A percentile compares a stretch with the other conserved stretches of the same genome.
These are phyloP conservation scores for Creolimax fragrantissima DNA, from an alignment of 78 protist species.

Conservation along the genomic window DNA sequence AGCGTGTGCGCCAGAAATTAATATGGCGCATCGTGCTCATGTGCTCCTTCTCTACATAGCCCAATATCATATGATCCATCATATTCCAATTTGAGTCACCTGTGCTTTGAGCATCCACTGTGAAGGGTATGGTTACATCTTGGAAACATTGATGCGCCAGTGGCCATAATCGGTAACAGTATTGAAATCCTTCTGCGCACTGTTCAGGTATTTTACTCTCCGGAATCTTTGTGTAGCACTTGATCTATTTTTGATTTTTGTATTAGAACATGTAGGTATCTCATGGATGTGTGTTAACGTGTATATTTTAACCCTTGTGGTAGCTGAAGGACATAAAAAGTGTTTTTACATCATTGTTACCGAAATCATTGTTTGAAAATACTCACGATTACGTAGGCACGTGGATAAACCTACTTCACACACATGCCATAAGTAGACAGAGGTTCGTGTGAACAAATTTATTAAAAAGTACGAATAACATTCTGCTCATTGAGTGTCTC, in stretches of 20 bases:
- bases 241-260: not conserved
- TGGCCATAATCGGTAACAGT: not conserved
- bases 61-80: not conserved
- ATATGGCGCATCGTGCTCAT: not conserved
- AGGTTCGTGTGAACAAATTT: too few relatives aligned
- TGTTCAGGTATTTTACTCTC: not conserved
- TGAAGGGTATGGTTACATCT: not conserved
- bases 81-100: slow-evolving; percentile 9
- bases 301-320: too few relatives aligned
- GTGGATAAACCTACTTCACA: too few relatives aligned
- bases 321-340: too few relatives aligned
- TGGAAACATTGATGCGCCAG: not conserved
- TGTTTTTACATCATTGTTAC: too few relatives aligned
- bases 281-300: too few relatives aligned
- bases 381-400: too few relatives aligned
- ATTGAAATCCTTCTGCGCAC: not conserved
- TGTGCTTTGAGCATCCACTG: not conserved
- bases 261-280: not conserved
- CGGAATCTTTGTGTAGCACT: not conserved
- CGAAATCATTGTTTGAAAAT: too few relatives aligned
- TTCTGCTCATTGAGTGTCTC: too few relatives aligned
- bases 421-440: too few relatives aligned
- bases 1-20: slow-evolving; percentile 25
- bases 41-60: not conserved
- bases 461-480: too few relatives aligned